phyloP scores from a whole-genome alignment of 1,139 yeast species.

The Yamadazyma songkhlaensis region DNA sequence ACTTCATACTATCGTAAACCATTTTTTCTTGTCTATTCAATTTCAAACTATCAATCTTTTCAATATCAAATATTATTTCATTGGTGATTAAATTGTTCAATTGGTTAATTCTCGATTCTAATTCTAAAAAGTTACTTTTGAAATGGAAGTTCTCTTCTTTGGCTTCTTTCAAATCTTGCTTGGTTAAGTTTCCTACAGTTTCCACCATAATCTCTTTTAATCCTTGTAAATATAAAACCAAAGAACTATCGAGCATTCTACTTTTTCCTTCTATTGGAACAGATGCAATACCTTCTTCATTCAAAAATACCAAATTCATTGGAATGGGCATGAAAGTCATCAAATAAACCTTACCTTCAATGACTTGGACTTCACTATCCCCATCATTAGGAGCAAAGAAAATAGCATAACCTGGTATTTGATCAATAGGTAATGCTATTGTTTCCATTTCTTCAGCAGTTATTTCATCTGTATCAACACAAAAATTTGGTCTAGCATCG shows the following conservation, averaged over 20 bases:
- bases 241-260: slow-evolving; percentile 19
- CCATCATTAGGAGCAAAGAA: slow-evolving; percentile 23
- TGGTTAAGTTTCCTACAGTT: neutral
- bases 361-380: slow-evolving; percentile 24
- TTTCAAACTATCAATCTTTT: slow-evolving; percentile 12
- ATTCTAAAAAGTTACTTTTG: neutral
- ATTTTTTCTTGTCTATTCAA: slow-evolving; percentile 21
- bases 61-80: slow-evolving; percentile 18
- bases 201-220: neutral
- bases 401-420: slow-evolving; percentile 26
- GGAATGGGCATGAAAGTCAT: slow-evolving; percentile 46
- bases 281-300: slow-evolving; percentile 33
- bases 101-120: neutral
- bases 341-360: slow-evolving; percentile 42
- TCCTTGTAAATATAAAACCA: slow-evolving; percentile 14
- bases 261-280: slow-evolving; percentile 20
- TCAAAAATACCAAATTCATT: slow-evolving; percentile 27
- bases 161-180: neutral
- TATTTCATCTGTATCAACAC: slow-evolving; percentile 22
- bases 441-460: slow-evolving; percentile 23
- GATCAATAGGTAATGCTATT: slow-evolving; percentile 20
- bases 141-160: neutral
- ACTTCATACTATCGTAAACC: slow-evolving; percentile 26
- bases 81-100: slow-evolving; percentile 12
- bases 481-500: slow-evolving; percentile 19